Percentiles rank a stretch among this genome's conserved stretches.
Conservation (phyloP, 2,329 filamentous ascomycete genomes). For the Diplocarpon rosae region DNA sequence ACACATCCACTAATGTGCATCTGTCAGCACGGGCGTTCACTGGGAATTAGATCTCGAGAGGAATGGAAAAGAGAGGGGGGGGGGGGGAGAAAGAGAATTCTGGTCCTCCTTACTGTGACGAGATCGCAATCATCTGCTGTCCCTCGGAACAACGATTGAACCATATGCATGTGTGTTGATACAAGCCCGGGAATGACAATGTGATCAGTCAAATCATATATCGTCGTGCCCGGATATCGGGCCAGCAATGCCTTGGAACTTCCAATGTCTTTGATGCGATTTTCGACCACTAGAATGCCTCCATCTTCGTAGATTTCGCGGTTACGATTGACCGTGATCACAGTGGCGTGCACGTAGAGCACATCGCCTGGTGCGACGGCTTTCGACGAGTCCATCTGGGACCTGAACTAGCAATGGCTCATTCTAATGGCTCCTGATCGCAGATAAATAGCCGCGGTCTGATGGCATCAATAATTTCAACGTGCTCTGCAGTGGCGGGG, state of each 20-base stretch:
- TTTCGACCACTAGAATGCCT: slow-evolving; percentile 2
- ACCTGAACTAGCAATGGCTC: too few species aligned
- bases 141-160: slow-evolving; percentile 4
- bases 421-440: too few species aligned
- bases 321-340: slow-evolving; percentile 4
- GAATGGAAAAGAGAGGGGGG: too few species aligned
- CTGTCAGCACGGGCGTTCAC: too few species aligned
- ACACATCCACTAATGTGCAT: slow-evolving; percentile 5
- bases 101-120: not conserved
- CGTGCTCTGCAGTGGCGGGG: too few species aligned
- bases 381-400: too few species aligned
- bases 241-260: not conserved
- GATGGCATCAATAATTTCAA: too few species aligned
- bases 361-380: not conserved
- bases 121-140: slow-evolving; percentile 8
- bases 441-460: too few species aligned
- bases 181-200: slow-evolving; percentile 6
- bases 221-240: slow-evolving; percentile 1
- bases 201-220: not conserved
- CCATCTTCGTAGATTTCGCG: slow-evolving; percentile 27
- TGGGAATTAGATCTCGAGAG: not conserved
- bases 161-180: slow-evolving; percentile 6
- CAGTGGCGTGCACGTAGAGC: slow-evolving; percentile 4
- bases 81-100: too few species aligned
- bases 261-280: slow-evolving; percentile 6